These are phyloP conservation scores for Aspergillus pseudoterreus DNA, from an alignment of 2,329 filamentous ascomycete species.

Conservation along the genomic window DNA sequence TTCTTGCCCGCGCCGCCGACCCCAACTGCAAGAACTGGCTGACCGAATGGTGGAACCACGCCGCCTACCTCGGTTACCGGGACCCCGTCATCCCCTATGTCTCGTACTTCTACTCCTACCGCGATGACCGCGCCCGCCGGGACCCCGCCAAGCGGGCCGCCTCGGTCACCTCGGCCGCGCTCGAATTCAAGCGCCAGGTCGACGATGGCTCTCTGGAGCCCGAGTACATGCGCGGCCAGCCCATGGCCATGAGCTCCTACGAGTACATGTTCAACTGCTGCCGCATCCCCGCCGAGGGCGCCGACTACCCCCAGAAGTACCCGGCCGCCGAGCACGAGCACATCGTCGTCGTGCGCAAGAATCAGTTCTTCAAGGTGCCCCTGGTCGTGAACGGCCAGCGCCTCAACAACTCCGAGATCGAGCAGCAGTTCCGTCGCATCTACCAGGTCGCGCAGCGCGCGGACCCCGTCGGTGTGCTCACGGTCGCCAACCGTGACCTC, in stretches of 20 bases:
- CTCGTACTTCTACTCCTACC: constrained; percentile 98
- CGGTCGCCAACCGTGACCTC: constrained; percentile 86
- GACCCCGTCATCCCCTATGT: constrained; percentile 97
- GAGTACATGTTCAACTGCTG: constrained; percentile 98
- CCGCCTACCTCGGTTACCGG: constrained; percentile 86
- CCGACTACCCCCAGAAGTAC: constrained; percentile 82
- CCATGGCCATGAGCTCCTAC: constrained; percentile 98
- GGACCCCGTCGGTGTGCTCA: constrained; percentile 77
- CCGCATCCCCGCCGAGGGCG: constrained; percentile 76
- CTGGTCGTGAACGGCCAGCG: constrained; percentile 79
- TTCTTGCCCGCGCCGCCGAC: constrained; percentile 74
- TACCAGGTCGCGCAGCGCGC: constrained; percentile 71
- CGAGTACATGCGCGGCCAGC: constrained; percentile 97
- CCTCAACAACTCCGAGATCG: constrained; percentile 83
- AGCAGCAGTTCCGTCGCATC: constrained; percentile 81
- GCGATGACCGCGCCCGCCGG: constrained; percentile 82
- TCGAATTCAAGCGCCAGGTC: constrained; percentile 94
- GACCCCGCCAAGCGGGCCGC: constrained; percentile 91
- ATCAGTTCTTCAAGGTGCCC: constrained; percentile 91
- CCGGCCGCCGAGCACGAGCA: constrained; percentile 72
- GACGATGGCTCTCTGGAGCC: constrained; percentile 80
- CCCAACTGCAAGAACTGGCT: constrained; percentile 90
- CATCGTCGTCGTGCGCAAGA: constrained; percentile 87
- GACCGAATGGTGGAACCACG: constrained; percentile 96
- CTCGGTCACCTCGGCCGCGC: constrained; percentile 75